A percentile compares a stretch with the other conserved stretches of the same genome.
Evolutionary conservation across 2,329 filamentous ascomycete species (phyloP).

Genomic region (Pseudogymnoascus verrucosus): DNA sequence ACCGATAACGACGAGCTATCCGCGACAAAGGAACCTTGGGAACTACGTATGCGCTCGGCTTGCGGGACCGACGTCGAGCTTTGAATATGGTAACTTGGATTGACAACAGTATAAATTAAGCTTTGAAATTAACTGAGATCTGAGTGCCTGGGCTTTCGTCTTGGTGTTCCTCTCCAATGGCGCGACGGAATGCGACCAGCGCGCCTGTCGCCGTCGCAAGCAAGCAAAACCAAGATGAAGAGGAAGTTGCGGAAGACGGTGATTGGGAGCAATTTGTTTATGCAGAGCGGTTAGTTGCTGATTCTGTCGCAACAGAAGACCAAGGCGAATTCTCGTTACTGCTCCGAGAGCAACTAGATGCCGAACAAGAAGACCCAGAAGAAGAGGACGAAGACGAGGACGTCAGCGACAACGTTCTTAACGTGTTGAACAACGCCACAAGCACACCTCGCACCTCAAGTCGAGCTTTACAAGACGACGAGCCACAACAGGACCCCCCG

Average conservation of each 20-base stretch:
- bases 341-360: not conserved
- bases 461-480: not conserved
- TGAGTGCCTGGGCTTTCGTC: not conserved
- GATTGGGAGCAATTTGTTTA: not conserved
- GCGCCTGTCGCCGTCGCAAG: not conserved
- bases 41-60: not conserved
- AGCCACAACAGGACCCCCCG: not conserved
- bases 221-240: not conserved
- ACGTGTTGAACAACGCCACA: not conserved
- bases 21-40: not conserved
- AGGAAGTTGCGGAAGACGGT: not conserved
- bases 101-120: not conserved
- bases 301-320: not conserved
- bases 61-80: not conserved
- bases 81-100: not conserved
- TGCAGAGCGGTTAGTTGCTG: not conserved
- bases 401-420: not conserved
- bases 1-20: not conserved
- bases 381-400: not conserved
- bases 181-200: not conserved
- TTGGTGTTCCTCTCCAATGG: not conserved
- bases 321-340: not conserved
- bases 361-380: conserved; percentile 1
- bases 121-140: not conserved
- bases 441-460: not conserved